Percentiles rank a stretch among this genome's conserved stretches.
Evolutionary conservation across 768 basidiomycete genomes (phyloP).

Genomic region (Tylopilus vinaceipallidus): DNA sequence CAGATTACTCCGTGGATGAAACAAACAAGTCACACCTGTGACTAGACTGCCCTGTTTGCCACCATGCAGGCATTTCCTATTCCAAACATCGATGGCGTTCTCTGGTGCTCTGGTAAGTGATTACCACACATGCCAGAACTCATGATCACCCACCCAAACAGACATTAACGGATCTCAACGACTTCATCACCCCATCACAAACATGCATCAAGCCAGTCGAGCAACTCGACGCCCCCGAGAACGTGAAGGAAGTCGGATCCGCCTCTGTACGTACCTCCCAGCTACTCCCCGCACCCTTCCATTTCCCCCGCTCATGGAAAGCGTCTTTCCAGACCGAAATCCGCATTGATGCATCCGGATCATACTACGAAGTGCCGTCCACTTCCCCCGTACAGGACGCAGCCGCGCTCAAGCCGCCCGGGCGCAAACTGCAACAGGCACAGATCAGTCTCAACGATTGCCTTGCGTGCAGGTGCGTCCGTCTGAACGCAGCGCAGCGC

Average conservation of each 20-base stretch:
- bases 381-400: slow-evolving; percentile 21
- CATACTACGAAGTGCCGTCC: slow-evolving; percentile 80
- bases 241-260: slow-evolving; percentile 37
- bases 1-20: too few relatives aligned
- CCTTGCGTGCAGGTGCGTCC: slow-evolving; percentile 91
- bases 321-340: slow-evolving; percentile 75
- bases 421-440: slow-evolving; percentile 81
- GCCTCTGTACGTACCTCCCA: slow-evolving; percentile 38
- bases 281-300: not conserved
- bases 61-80: too few relatives aligned
- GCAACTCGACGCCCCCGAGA: slow-evolving; percentile 44
- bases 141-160: slow-evolving; percentile 32
- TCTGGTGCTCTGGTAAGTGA: slow-evolving; percentile 76
- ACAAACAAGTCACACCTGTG: too few relatives aligned
- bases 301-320: slow-evolving; percentile 5
- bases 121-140: not conserved
- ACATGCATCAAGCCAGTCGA: slow-evolving; percentile 96
- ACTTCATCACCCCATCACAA: slow-evolving; percentile 95
- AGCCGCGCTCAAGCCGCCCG: slow-evolving; percentile 23
- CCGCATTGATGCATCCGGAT: slow-evolving; percentile 76
- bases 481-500: not conserved
- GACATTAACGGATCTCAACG: slow-evolving; percentile 94
- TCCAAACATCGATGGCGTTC: slow-evolving; percentile 62
- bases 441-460: slow-evolving; percentile 98
- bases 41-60: too few relatives aligned